Evolutionary conservation across 768 basidiomycete species (phyloP), one percentile per base, ranked within the genome.

Genomic region (Aureoboletus auriporus): DNA sequence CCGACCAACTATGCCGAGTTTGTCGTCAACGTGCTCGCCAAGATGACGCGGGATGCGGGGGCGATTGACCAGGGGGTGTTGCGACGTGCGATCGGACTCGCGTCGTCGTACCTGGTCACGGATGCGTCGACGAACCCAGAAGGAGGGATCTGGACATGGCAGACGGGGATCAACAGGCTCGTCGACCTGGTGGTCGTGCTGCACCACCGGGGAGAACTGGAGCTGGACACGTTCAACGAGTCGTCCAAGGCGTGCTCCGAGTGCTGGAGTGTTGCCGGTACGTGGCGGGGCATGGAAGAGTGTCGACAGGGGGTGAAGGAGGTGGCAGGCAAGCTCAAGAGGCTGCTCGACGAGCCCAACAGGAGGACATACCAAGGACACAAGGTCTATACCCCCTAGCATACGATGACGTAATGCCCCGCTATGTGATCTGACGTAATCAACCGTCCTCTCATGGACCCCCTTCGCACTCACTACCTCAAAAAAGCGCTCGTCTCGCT

Each of bases 401-500:
- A 46, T 41, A 48, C n/a, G 9, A 26, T 17, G 41, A 13, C 26
- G 34, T 14, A 10, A 33, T 11, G 4, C 20, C 4, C 20, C 2
- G 4, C 20, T 23, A 23, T 23, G 20, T 27, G 1, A n/a, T 17
- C 44, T 52, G 29, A 56, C 54, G 51, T 60, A 60, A 57, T 61
- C 42, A 7, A 39, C 8, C 39, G 17, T 31, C 39, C 61, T 14
- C 68, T 71, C 43, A 80, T 97, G 42, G 90, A 92, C 1, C 90
- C 95, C 11, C 72, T 94, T 41, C 86, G 94, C 37, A 93, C 94
- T 5, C 96, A 99, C 64, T 99, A 99, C 69, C 89, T 99, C 66
- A 99, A 98, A 76, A 98, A 98, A 69, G 80, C 90, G 14, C 83
- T 99, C 47, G 77, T 97, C 38, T 82, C 87, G 56, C 83, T 97